These are phyloP conservation scores for Elongisporangium undulatum DNA, from an alignment of 352 stramenopile genomes.

Conservation along the genomic window DNA sequence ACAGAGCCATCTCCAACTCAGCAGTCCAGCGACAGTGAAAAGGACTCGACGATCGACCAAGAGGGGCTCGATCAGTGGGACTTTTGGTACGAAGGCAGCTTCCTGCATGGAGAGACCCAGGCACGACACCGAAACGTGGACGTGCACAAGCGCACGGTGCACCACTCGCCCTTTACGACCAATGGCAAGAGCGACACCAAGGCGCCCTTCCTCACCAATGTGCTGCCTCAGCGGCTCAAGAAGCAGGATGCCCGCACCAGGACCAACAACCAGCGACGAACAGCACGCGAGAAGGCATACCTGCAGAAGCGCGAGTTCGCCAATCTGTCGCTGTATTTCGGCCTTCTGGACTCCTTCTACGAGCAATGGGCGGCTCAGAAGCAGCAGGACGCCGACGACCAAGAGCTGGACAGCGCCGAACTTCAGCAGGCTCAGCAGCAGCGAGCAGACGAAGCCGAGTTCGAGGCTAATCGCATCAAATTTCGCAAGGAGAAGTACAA, in stretches of 20 bases:
- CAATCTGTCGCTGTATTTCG: slow-evolving; percentile 58
- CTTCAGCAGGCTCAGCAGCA: slow-evolving; percentile 26
- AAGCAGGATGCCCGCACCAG: slow-evolving; percentile 31
- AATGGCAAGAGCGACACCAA: slow-evolving; percentile 60
- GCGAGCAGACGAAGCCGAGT: slow-evolving; percentile 25
- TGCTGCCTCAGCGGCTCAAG: slow-evolving; percentile 26
- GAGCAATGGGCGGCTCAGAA: slow-evolving; percentile 49
- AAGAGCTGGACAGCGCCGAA: slow-evolving; percentile 19
- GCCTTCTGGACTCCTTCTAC: slow-evolving; percentile 59
- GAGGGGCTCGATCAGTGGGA: slow-evolving; percentile 27
- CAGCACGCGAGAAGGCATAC: slow-evolving; percentile 34
- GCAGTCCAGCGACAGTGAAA: slow-evolving; percentile 2
- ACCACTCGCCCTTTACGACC: slow-evolving; percentile 52
- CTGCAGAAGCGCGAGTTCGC: slow-evolving; percentile 32
- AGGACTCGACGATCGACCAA: slow-evolving; percentile 2
- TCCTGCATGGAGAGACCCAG: slow-evolving; percentile 51
- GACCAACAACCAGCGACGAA: slow-evolving; percentile 32
- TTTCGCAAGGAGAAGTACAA: slow-evolving; percentile 61
- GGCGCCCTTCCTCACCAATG: slow-evolving; percentile 47
- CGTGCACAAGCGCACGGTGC: slow-evolving; percentile 19
- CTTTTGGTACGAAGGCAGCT: slow-evolving; percentile 75
- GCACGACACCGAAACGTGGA: slow-evolving; percentile 52
- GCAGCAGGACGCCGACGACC: slow-evolving; percentile 26
- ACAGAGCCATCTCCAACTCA: neutral
- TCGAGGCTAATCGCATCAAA: slow-evolving; percentile 29